These are phyloP conservation scores for Yarrowia sp. DNA, from an alignment of 805 yeast species.

Conservation along the genomic window DNA sequence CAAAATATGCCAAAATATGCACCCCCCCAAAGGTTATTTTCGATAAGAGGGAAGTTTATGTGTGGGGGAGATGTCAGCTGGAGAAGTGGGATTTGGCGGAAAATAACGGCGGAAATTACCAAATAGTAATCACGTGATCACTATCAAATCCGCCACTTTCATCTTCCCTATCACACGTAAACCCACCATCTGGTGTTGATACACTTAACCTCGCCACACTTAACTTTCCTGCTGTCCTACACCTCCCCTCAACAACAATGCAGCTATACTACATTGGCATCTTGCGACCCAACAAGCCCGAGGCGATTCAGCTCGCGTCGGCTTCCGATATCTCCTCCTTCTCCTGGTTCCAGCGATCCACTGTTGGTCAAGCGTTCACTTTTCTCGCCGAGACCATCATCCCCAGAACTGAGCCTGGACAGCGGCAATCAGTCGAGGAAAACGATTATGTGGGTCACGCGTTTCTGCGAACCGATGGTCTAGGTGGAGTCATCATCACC, in stretches of 20 bases:
- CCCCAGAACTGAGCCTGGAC: constrained; percentile 81
- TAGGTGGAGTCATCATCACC: constrained; percentile 86
- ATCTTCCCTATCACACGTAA: no score
- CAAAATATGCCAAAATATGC: constrained; percentile 3
- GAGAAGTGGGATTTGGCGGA: no score
- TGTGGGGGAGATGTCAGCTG: not conserved
- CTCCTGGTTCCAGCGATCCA: constrained; percentile 79
- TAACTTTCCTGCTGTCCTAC: not conserved
- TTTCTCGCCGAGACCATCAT: constrained; percentile 90
- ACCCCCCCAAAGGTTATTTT: not conserved
- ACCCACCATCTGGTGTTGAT: no score
- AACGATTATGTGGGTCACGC: constrained; percentile 80
- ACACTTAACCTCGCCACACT: no score
- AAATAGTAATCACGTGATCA: no score
- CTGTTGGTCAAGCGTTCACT: constrained; percentile 90
- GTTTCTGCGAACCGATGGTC: constrained; percentile 82
- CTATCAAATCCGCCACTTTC: no score
- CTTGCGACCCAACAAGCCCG: constrained; percentile 56
- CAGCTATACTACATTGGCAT: constrained; percentile 89
- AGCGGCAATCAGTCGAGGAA: constrained; percentile 84
- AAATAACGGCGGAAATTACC: no score
- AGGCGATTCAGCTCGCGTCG: constrained; percentile 70
- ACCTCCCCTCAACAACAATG: constrained; percentile 49
- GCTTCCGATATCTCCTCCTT: constrained; percentile 83
- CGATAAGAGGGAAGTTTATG: not conserved